Conservation (phyloP, 768 basidiomycete genomes). For the Naganishia onofrii region DNA sequence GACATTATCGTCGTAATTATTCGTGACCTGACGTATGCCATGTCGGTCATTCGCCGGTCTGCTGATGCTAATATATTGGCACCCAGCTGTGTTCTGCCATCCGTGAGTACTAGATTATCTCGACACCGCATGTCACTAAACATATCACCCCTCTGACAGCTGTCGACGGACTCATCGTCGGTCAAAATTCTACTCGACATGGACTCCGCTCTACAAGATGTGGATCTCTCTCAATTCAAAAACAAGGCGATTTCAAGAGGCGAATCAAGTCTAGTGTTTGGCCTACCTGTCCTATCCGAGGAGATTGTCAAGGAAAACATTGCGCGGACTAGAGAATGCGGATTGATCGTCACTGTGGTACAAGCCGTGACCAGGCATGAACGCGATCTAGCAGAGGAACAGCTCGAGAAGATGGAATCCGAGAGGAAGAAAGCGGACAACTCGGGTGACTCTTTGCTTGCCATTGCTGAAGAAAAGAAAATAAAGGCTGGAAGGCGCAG, state of each 20-base stretch:
- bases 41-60: background rate
- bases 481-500: conserved; percentile 20
- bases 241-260: background rate
- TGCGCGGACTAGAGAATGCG: conserved; percentile 7
- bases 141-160: background rate
- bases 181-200: conserved; percentile 18
- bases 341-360: conserved; percentile 10
- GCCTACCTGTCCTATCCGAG: conserved; percentile 12
- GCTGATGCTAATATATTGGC: conserved; percentile 16
- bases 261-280: background rate
- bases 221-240: conserved; percentile 9
- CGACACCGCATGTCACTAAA: background rate
- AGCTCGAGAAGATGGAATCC: conserved; percentile 1
- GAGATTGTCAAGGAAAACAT: conserved; percentile 18
- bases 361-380: conserved; percentile 15
- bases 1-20: conserved; percentile 10
- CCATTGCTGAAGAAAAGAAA: conserved; percentile 10
- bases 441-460: conserved; percentile 1
- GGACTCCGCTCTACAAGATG: conserved; percentile 13
- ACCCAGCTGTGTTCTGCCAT: conserved; percentile 16
- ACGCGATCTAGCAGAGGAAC: conserved; percentile 22
- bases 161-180: conserved; percentile 6
- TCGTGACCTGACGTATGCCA: conserved; percentile 14
- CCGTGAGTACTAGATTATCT: background rate
- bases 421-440: conserved; percentile 18